A percentile compares a stretch with the other conserved stretches of the same genome.
phyloP scores from a whole-genome alignment of 306 rosid genomes.

The Betula pendula region DNA sequence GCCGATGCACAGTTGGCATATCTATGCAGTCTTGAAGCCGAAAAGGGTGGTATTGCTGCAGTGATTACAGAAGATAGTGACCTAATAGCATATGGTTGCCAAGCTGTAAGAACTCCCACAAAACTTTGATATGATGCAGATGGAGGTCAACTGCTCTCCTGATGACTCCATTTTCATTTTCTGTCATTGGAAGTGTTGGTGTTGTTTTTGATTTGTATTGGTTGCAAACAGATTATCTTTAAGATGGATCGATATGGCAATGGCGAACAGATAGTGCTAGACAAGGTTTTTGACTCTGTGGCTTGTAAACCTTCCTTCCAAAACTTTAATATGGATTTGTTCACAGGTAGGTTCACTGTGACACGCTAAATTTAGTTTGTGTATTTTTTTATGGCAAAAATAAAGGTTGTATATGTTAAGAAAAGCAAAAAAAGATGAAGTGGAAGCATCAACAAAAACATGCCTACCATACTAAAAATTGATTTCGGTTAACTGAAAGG shows the following conservation, averaged over 20 bases:
- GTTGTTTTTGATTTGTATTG: conserved; percentile 30
- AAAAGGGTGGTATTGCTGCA: conserved; percentile 69
- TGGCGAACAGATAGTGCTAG: conserved; percentile 69
- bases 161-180: conserved; percentile 19
- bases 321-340: conserved; percentile 59
- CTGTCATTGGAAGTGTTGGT: conserved; percentile 20
- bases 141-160: conserved; percentile 40
- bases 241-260: conserved; percentile 92
- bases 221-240: conserved; percentile 61
- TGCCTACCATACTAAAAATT: background rate
- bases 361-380: background rate
- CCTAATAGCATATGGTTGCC: conserved; percentile 85
- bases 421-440: background rate
- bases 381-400: conserved; percentile 3
- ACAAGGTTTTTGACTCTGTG: conserved; percentile 56
- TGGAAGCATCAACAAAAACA: background rate
- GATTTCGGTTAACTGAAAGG: background rate
- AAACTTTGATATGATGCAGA: conserved; percentile 40
- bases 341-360: conserved; percentile 55
- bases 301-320: conserved; percentile 63
- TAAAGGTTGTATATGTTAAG: background rate
- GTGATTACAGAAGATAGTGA: conserved; percentile 82
- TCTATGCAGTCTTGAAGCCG: conserved; percentile 56
- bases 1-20: conserved; percentile 97
- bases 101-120: conserved; percentile 71